Evolutionary conservation across 2,329 filamentous ascomycete species (phyloP), one percentile per base, ranked within the genome.

Genomic region (Curvularia spicifera): DNA sequence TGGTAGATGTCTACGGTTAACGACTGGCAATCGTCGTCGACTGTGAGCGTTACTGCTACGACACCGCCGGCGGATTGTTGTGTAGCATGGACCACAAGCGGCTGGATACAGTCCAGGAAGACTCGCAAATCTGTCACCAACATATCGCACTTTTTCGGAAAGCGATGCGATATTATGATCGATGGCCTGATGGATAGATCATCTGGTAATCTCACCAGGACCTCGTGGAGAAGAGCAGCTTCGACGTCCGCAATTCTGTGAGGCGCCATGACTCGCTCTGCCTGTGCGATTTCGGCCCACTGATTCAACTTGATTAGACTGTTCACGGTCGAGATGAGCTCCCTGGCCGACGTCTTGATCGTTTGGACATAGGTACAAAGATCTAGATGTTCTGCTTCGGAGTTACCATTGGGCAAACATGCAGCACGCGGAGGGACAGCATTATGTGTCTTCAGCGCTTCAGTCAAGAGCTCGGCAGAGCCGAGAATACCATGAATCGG

Each of bases 401-500:
- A 59, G 7, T 60, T 64, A 5, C 29, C 39, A 18, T 51, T 43
- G 3, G 65, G 62, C 8, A 62, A 64, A 8, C 58, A 57, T n/a
- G 60, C 44, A 1, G 55, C 44, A 4, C 59, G 53, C 10, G 15
- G 45, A 15, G 53, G 57, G 6, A 69, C 37, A 1, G 70, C 44
- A 2, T 71, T 69, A 2, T 64, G 54, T 3, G 64, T 61, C 28
- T 68, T 73, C 0, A 81, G 56, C 37, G 81, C 80, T 53, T 82
- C 80, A 0, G 73, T 75, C 1, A 82, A 66, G 0, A 82, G 63
- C 15, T 82, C 77, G 4, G 72, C 72, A 1, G 76, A 77, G 6
- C 75, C 76, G 5, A 82, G 71, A 2, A 82, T 80, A 0, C 80
- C 81, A 33, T 83, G 81, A 4, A 83, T 81, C 0, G 81, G 81